Conservation (phyloP, 176 grass and related monocot species). For the Oryza officinalis region DNA sequence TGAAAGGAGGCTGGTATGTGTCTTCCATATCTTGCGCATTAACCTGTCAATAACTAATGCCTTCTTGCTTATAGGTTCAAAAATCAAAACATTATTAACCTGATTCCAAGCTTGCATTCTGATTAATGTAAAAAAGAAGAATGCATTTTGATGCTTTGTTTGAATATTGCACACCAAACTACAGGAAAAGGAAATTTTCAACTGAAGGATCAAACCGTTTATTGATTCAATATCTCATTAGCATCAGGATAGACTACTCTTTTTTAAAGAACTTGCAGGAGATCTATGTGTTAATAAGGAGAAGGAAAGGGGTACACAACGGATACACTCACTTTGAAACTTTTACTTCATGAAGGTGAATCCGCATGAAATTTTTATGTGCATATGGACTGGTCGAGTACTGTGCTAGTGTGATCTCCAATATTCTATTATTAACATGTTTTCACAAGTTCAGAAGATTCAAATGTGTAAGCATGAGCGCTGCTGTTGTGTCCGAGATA, state of each 20-base stretch:
- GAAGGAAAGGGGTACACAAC: background rate
- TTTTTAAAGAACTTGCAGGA: background rate
- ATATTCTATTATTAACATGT: background rate
- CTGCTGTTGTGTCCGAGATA: background rate
- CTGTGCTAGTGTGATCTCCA: background rate
- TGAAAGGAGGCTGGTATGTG: constrained; percentile 86
- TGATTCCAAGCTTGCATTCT: constrained; percentile 9
- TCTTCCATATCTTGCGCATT: constrained; percentile 91
- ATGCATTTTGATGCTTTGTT: background rate
- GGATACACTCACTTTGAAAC: background rate
- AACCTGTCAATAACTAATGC: constrained; percentile 52
- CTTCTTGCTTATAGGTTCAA: background rate
- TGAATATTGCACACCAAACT: constrained; percentile 1
- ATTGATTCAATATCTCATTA: background rate
- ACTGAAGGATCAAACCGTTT: background rate
- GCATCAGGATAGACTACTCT: background rate
- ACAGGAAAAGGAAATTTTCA: background rate
- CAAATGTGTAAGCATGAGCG: background rate
- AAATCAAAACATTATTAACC: constrained; percentile 20
- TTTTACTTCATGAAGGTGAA: background rate
- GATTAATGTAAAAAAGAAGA: background rate
- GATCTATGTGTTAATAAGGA: background rate
- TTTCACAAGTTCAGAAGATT: background rate
- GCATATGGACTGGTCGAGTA: background rate
- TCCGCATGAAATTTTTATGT: background rate